Base-by-base conservation (phyloP, 139 green algal genomes). In the Chlorella sp. region DNA sequence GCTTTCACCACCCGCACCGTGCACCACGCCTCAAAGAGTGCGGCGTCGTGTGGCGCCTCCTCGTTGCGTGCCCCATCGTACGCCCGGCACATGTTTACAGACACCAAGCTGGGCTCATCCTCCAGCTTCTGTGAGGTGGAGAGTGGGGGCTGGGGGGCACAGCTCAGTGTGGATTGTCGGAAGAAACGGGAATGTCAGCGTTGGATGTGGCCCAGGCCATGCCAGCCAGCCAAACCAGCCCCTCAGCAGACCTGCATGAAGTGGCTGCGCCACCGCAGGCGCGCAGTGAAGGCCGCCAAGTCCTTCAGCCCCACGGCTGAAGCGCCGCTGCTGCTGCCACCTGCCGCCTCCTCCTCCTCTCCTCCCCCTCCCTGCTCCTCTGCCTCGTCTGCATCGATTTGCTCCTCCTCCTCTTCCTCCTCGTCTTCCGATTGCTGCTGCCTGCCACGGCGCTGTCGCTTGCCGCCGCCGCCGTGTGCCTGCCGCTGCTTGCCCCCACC, bases 191-290 rank as follows among this genome's bases (percentile, higher is more conserved):
- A n/a, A n/a, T n/a, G n/a, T n/a, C n/a, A n/a, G n/a, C n/a, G n/a
- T n/a, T n/a, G n/a, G n/a, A n/a, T n/a, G n/a, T n/a, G n/a, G n/a
- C n/a, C n/a, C n/a, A n/a, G n/a, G n/a, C n/a, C n/a, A n/a, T n/a
- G n/a, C n/a, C n/a, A n/a, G n/a, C n/a, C n/a, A n/a, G n/a, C n/a
- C n/a, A n/a, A n/a, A n/a, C n/a, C n/a, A n/a, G n/a, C n/a, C n/a
- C n/a, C n/a, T 23, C 51, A 60, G 13, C 51, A 60, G 13, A 71
- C 64, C 64, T 71, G 71, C 71, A 78, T 78, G 71, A 78, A 78
- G 41, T 78, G 71, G 38, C 38, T 62, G 25, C 71, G n/a, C 71
- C 71, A 78, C 17, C 71, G 71, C 71, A 78, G 71, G 32, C 71
- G 71, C 25, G 71, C 71, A 11, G 71, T 78, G 71, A 78, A 78